Conservation (phyloP, 768 basidiomycete species). For the Auricularia cornea region DNA sequence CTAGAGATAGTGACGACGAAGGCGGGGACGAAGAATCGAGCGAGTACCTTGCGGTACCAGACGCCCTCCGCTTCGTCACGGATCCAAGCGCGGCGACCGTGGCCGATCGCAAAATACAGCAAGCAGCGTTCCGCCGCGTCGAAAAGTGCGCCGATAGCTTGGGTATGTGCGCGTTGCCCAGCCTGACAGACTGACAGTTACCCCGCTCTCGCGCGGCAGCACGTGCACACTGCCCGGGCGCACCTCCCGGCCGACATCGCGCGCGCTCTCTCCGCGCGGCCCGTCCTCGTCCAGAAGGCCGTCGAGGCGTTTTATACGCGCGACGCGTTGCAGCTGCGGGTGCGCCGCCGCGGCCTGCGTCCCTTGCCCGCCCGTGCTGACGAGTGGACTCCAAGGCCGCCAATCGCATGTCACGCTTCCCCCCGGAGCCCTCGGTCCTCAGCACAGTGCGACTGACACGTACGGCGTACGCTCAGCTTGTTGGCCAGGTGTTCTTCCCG, state of each 20-base stretch:
- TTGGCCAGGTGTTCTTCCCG: conserved; percentile 86
- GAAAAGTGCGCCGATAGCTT: conserved; percentile 37
- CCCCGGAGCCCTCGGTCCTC: conserved; percentile 58
- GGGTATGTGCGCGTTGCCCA: not conserved
- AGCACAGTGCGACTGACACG: conserved; percentile 71
- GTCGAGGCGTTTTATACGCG: conserved; percentile 93
- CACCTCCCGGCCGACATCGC: conserved; percentile 78
- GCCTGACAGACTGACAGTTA: conserved; percentile 39
- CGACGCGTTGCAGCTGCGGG: conserved; percentile 82
- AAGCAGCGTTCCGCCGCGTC: conserved; percentile 62
- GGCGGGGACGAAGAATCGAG: conserved; percentile 34
- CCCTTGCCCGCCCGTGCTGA: conserved; percentile 2
- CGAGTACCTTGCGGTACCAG: conserved; percentile 46
- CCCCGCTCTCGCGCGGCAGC: conserved; percentile 53
- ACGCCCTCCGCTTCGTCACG: conserved; percentile 58
- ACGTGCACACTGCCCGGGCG: conserved; percentile 69
- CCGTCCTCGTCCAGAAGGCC: conserved; percentile 73
- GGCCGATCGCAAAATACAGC: conserved; percentile 55
- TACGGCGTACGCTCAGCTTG: conserved; percentile 87
- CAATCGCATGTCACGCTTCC: conserved; percentile 84
- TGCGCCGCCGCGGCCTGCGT: conserved; percentile 29
- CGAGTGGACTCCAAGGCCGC: conserved; percentile 48
- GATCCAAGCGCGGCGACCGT: conserved; percentile 45
- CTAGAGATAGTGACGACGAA: conserved; percentile 45
- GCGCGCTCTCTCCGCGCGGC: conserved; percentile 53